A percentile compares a stretch with the other conserved stretches of the same genome.
These are phyloP conservation scores for Candida sojae DNA, from an alignment of 1,139 yeast species.

Conservation along the genomic window DNA sequence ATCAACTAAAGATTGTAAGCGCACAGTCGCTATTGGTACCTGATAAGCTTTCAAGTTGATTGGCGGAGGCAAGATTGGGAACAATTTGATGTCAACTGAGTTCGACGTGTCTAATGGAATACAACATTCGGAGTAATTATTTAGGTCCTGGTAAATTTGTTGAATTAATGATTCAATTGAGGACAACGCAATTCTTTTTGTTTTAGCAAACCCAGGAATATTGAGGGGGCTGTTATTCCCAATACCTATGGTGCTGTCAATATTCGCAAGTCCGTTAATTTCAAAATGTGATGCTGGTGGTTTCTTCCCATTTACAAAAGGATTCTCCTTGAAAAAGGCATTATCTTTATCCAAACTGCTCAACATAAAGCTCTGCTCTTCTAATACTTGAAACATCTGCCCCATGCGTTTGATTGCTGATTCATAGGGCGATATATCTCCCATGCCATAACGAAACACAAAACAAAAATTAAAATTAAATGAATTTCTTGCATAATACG, in stretches of 20 bases:
- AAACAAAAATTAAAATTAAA: slow-evolving; percentile 92
- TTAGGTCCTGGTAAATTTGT: slow-evolving; percentile 89
- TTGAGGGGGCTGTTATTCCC: slow-evolving; percentile 11
- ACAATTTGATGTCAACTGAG: slow-evolving; percentile 87
- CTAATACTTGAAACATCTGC: slow-evolving; percentile 84
- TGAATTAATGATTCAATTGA: slow-evolving; percentile 81
- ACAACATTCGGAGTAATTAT: slow-evolving; percentile 92
- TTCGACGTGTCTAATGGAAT: slow-evolving; percentile 91
- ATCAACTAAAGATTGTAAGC: slow-evolving; percentile 69
- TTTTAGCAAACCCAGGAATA: slow-evolving; percentile 45
- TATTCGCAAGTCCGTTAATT: not conserved
- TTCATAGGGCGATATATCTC: slow-evolving; percentile 84
- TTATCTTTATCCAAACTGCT: slow-evolving; percentile 52
- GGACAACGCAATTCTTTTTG: slow-evolving; percentile 47
- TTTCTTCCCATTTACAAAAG: slow-evolving; percentile 2
- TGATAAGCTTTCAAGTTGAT: slow-evolving; percentile 71
- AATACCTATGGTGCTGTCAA: not conserved
- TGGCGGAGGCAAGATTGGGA: slow-evolving; percentile 86
- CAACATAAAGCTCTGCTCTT: slow-evolving; percentile 80
- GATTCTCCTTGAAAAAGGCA: slow-evolving; percentile 33
- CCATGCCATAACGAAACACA: slow-evolving; percentile 74
- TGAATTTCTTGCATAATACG: slow-evolving; percentile 82
- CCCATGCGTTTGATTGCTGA: slow-evolving; percentile 84
- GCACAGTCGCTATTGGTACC: slow-evolving; percentile 87
- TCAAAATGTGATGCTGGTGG: not conserved